phyloP scores from a whole-genome alignment of 768 basidiomycete species.

The Sarcomyxa edulis region DNA sequence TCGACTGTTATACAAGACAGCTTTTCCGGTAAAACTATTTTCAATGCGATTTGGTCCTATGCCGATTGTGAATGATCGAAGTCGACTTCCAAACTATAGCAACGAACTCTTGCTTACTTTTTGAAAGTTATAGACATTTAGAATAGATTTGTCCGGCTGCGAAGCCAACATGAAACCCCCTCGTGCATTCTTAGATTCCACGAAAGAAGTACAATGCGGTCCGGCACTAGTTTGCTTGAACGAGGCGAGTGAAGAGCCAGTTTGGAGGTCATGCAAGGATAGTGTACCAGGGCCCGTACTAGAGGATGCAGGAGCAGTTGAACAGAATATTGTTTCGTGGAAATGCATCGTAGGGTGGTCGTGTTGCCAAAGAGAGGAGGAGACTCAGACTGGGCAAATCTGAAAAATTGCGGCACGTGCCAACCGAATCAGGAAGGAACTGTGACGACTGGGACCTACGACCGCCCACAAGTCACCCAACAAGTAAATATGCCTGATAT shows the following conservation, averaged over 20 bases:
- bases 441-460: no score
- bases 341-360: slow-evolving; percentile 42
- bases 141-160: slow-evolving; percentile 82
- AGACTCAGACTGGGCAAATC: no score
- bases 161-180: slow-evolving; percentile 84
- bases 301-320: slow-evolving; percentile 45
- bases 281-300: slow-evolving; percentile 56
- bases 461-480: no score
- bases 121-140: slow-evolving; percentile 92
- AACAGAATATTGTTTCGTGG: slow-evolving; percentile 65
- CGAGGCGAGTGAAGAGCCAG: slow-evolving; percentile 68
- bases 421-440: no score
- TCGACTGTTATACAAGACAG: slow-evolving; percentile 77
- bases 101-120: slow-evolving; percentile 49
- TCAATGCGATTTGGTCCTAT: slow-evolving; percentile 86
- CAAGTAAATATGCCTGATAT: no score
- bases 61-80: neutral
- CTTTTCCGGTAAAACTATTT: slow-evolving; percentile 88
- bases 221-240: slow-evolving; percentile 82
- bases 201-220: slow-evolving; percentile 59
- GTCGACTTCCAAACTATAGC: slow-evolving; percentile 3
- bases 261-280: slow-evolving; percentile 77
- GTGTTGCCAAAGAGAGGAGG: no score
- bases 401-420: no score
- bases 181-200: slow-evolving; percentile 62